These are phyloP conservation scores for Penicillium taxi DNA, from an alignment of 495 filamentous ascomycete species.

Conservation along the genomic window DNA sequence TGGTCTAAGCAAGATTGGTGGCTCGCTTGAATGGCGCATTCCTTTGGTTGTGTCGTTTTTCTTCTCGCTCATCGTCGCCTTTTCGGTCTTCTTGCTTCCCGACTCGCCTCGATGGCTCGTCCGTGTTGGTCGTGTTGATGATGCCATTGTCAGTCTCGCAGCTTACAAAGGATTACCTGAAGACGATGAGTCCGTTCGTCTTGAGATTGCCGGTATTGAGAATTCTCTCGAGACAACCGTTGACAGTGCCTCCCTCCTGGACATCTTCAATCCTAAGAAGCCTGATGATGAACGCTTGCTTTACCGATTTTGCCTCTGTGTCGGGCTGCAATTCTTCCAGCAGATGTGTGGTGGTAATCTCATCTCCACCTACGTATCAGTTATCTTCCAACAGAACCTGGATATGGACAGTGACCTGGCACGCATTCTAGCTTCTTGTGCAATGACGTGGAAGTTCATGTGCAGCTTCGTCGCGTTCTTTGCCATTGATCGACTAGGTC, in stretches of 20 bases:
- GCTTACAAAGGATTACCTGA: conserved; percentile 21
- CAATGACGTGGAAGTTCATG: conserved; percentile 46
- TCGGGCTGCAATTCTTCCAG: conserved; percentile 38
- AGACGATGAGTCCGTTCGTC: conserved; percentile 20
- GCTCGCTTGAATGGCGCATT: conserved; percentile 43
- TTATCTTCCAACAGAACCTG: conserved; percentile 30
- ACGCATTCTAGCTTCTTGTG: conserved; percentile 25
- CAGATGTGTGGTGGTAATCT: conserved; percentile 36
- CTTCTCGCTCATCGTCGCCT: conserved; percentile 32
- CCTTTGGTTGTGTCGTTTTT: conserved; percentile 40
- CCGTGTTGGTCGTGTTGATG: conserved; percentile 21
- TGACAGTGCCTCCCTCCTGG: conserved; percentile 13
- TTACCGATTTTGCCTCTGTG: conserved; percentile 28
- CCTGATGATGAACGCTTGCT: conserved; percentile 22
- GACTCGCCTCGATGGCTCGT: conserved; percentile 44
- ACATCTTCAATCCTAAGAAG: conserved; percentile 16
- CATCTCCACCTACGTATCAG: conserved; percentile 27
- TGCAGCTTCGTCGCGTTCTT: conserved; percentile 43
- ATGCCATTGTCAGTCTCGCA: conserved; percentile 26
- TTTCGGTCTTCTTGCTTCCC: conserved; percentile 44
- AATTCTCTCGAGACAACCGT: conserved; percentile 25
- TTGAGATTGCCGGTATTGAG: conserved; percentile 36
- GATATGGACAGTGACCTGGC: conserved; percentile 18
- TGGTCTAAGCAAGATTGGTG: conserved; percentile 33
- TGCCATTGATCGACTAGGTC: conserved; percentile 46